phyloP scores from a whole-genome alignment of 257 asterid genomes.

The Fraxinus quadrangulata region DNA sequence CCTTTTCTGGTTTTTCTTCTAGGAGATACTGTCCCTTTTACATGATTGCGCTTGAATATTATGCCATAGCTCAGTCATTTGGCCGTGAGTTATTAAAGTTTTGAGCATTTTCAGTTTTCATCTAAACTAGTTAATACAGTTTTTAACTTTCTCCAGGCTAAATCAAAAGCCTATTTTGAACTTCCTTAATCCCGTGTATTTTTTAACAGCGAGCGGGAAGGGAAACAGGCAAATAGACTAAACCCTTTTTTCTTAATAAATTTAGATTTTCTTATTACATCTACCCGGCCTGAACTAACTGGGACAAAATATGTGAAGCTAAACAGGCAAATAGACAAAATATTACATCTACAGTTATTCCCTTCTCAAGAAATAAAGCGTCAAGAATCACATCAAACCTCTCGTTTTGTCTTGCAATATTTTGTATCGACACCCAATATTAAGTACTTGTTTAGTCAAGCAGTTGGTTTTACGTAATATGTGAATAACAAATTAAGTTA shows the following conservation, averaged over 20 bases:
- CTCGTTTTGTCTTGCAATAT: too few species aligned
- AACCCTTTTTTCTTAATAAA: neutral
- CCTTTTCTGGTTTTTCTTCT: conserved; percentile 16
- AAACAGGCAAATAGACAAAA: too few species aligned
- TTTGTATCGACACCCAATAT: too few species aligned
- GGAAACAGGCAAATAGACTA: neutral
- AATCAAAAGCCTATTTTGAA: neutral
- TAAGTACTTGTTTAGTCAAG: too few species aligned
- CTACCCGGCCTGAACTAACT: too few species aligned
- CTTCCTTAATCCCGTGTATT: neutral
- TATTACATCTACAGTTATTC: too few species aligned
- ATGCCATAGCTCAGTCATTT: neutral
- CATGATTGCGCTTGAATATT: conserved; percentile 1
- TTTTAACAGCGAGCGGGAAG: neutral
- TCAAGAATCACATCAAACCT: too few species aligned
- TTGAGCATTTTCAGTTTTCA: neutral
- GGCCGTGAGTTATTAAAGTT: neutral
- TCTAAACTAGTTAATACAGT: neutral
- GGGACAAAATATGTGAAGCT: too few species aligned
- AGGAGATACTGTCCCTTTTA: conserved; percentile 17
- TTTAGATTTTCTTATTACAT: too few species aligned
- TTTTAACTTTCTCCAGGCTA: neutral
- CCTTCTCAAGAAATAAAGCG: too few species aligned
- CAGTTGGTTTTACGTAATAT: too few species aligned
- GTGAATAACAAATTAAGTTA: too few species aligned